These are phyloP conservation scores for Fusarium denticulatum DNA, from an alignment of 2,329 filamentous ascomycete species.

Conservation along the genomic window DNA sequence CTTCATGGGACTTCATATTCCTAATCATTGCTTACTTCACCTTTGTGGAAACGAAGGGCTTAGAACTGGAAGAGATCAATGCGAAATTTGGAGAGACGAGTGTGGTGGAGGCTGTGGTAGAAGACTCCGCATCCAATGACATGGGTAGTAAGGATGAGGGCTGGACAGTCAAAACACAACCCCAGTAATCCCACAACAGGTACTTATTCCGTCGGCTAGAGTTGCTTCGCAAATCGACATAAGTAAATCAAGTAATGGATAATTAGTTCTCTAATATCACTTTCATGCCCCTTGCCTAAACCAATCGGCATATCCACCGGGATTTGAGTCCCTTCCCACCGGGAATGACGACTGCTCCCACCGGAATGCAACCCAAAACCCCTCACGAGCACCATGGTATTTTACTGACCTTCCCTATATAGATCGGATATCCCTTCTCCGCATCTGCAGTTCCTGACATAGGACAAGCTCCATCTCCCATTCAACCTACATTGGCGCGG, in stretches of 20 bases:
- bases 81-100: background rate
- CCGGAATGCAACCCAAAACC: background rate
- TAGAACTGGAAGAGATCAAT: background rate
- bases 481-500: background rate
- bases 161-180: background rate
- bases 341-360: background rate
- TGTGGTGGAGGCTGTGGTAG: background rate
- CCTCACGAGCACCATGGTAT: background rate
- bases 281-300: no score
- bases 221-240: fast-evolving
- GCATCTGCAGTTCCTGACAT: background rate
- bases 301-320: background rate
- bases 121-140: background rate
- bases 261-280: background rate
- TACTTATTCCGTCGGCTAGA: background rate
- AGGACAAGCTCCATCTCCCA: background rate
- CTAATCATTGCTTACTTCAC: background rate
- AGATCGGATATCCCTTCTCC: background rate
- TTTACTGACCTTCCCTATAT: background rate
- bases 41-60: background rate
- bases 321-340: background rate
- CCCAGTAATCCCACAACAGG: background rate
- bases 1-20: background rate
- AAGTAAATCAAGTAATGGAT: fast-evolving
- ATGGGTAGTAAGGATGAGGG: background rate